Evolutionary conservation across 768 basidiomycete genomes (phyloP).

Genomic region (Rossbeevera mucosa): DNA sequence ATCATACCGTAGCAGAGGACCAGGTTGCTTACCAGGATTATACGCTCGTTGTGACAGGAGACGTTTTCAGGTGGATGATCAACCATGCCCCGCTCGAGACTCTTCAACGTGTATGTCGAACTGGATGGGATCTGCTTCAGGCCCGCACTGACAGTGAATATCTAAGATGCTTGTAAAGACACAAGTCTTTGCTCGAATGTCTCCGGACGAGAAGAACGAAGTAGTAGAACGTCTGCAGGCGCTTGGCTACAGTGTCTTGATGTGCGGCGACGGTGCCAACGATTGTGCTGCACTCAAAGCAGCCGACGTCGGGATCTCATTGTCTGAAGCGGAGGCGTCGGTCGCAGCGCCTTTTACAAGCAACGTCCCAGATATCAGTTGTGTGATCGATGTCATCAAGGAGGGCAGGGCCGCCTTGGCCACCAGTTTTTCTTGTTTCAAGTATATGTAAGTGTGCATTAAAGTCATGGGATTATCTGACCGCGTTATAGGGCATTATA

Average conservation of each 20-base stretch:
- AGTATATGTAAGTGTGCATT: conserved; percentile 79
- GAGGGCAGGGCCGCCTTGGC: conserved; percentile 95
- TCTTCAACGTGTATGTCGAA: conserved; percentile 65
- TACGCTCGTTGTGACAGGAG: conserved; percentile 87
- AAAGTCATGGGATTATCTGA: conserved; percentile 5
- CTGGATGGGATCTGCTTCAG: not conserved
- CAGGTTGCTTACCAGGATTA: conserved; percentile 83
- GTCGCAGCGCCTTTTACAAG: conserved; percentile 98
- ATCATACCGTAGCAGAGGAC: conserved; percentile 64
- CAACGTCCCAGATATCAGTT: conserved; percentile 89
- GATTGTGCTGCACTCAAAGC: conserved; percentile 98
- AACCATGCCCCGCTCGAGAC: conserved; percentile 93
- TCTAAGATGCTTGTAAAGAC: conserved; percentile 97
- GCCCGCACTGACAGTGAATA: conserved; percentile 1
- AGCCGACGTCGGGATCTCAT: conserved; percentile 93
- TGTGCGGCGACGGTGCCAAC: conserved; percentile 99
- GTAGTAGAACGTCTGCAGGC: conserved; percentile 90
- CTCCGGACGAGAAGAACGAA: conserved; percentile 98
- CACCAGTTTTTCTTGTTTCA: conserved; percentile 99
- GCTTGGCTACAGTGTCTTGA: conserved; percentile 93
- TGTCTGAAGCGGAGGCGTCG: conserved; percentile 97
- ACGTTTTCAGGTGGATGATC: conserved; percentile 98
- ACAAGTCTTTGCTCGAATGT: conserved; percentile 97
- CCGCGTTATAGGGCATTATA: conserved; percentile 77
- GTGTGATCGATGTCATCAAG: conserved; percentile 93